phyloP scores from a whole-genome alignment of 257 asterid genomes.

The Fraxinus cuspidata region DNA sequence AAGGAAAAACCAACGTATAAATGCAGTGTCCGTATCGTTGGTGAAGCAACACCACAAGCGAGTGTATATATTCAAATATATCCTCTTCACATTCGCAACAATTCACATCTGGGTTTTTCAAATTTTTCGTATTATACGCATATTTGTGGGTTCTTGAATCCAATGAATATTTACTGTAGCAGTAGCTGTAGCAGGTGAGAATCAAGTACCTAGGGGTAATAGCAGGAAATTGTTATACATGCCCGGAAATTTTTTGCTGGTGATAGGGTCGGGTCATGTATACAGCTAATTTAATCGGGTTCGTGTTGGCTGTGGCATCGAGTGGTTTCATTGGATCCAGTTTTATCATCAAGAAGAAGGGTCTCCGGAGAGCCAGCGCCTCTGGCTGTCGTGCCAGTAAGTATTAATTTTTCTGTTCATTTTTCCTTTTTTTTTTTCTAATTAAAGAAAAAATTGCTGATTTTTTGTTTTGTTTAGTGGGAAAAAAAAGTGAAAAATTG shows the following conservation, averaged over 20 bases:
- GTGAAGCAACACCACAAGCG: background rate
- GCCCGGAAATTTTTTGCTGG: background rate
- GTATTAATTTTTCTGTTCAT: background rate
- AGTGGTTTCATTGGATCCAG: constrained; percentile 82
- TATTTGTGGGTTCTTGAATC: constrained; percentile 6
- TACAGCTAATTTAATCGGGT: constrained; percentile 57
- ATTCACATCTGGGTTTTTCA: background rate
- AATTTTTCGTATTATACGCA: background rate
- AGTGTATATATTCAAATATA: background rate
- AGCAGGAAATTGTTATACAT: background rate
- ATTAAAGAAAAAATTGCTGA: background rate
- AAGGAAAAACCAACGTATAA: too few species aligned
- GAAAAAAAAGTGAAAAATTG: background rate
- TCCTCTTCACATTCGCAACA: background rate
- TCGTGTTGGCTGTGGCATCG: constrained; percentile 68
- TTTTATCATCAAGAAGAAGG: constrained; percentile 84
- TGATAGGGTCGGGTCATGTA: constrained; percentile 43
- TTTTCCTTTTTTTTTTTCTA: background rate
- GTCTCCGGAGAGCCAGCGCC: constrained; percentile 67
- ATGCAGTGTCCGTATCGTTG: too few species aligned
- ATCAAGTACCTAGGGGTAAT: constrained; percentile 21
- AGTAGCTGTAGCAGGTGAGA: constrained; percentile 49
- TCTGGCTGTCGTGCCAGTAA: constrained; percentile 73
- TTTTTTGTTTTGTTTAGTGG: background rate
- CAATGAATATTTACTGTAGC: constrained; percentile 17